phyloP scores from a whole-genome alignment of 1,139 yeast genomes.

The Saccharomyces hybrid region DNA sequence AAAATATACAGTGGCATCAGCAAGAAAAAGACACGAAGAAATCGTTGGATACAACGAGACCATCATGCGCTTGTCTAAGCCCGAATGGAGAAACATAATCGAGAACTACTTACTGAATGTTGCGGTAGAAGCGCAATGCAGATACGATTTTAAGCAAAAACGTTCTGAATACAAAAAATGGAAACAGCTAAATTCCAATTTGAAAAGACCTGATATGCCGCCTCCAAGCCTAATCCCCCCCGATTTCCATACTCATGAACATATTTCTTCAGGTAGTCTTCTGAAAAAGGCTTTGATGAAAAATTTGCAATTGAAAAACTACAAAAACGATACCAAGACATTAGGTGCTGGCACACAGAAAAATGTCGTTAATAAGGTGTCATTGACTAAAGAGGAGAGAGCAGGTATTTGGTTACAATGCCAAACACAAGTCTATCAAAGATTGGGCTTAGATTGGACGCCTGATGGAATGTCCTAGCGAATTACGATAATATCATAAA shows the following conservation, averaged over 20 bases:
- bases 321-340: constrained; percentile 4
- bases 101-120: constrained; percentile 57
- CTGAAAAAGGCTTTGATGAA: constrained; percentile 26
- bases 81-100: constrained; percentile 62
- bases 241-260: constrained; percentile 4
- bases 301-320: constrained; percentile 20
- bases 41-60: constrained; percentile 1
- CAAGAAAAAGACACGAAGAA: constrained; percentile 42
- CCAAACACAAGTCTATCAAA: constrained; percentile 32
- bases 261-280: constrained; percentile 9
- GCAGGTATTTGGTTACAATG: constrained; percentile 52
- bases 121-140: constrained; percentile 63
- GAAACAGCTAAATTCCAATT: constrained; percentile 24
- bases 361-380: constrained; percentile 18
- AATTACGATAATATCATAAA: background rate
- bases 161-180: constrained; percentile 40
- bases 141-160: constrained; percentile 46
- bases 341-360: constrained; percentile 1
- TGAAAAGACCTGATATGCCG: constrained; percentile 29
- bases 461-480: constrained; percentile 36
- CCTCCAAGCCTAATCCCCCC: constrained; percentile 27
- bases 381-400: constrained; percentile 46
- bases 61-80: constrained; percentile 34
- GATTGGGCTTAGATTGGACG: constrained; percentile 49
- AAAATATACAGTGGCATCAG: constrained; percentile 48